Evolutionary conservation across 139 green algal genomes (phyloP).

Genomic region (Coelastrella sp.): DNA sequence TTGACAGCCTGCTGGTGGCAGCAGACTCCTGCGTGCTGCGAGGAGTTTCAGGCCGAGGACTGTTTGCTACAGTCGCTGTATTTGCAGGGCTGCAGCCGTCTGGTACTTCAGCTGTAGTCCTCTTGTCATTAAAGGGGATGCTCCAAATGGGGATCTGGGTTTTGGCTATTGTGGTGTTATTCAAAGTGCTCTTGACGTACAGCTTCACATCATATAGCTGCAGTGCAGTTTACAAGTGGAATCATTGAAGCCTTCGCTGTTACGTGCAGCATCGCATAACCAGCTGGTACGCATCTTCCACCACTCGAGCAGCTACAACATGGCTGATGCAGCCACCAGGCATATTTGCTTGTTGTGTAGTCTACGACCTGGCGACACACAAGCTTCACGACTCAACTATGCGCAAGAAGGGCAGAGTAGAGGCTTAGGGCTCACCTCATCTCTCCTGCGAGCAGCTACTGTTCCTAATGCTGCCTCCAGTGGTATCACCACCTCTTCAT

Average conservation of each 20-base stretch:
- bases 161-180: conserved; percentile 33
- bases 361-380: background rate
- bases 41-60: too few relatives aligned
- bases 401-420: too few relatives aligned
- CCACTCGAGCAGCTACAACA: too few relatives aligned
- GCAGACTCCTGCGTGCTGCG: background rate
- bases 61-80: background rate
- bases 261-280: background rate
- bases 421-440: background rate
- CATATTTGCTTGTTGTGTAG: too few relatives aligned
- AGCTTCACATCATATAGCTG: conserved; percentile 48
- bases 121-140: conserved; percentile 1
- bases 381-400: background rate
- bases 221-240: background rate
- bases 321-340: too few relatives aligned
- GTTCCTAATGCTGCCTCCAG: conserved; percentile 30
- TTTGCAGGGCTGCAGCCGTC: background rate
- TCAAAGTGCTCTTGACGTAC: conserved; percentile 31
- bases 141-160: conserved; percentile 42
- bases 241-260: too few relatives aligned
- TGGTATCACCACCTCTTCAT: conserved; percentile 47
- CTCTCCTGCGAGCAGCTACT: conserved; percentile 20
- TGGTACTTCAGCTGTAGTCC: background rate
- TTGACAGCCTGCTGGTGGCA: background rate
- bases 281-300: too few relatives aligned